Base-by-base conservation (phyloP, 2,329 filamentous ascomycete genomes). In the Pestalotiopsis fici region DNA sequence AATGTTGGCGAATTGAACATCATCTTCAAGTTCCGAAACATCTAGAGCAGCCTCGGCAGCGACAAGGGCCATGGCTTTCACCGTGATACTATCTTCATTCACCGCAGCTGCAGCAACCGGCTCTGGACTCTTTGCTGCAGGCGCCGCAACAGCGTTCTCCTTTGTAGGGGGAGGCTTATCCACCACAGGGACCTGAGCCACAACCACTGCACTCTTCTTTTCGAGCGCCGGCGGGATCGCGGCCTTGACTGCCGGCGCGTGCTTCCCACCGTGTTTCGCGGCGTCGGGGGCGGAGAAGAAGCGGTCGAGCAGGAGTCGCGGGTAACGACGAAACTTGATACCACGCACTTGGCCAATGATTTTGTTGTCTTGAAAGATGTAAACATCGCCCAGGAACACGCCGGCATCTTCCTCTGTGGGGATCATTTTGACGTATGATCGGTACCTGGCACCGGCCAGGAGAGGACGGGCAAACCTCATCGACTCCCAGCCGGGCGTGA, bases 1-100 rank as follows among this genome's bases (percentile, higher is more conserved):
- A 5, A 81, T 69, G 3, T 77, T 71, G 12, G 74, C 74, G 31
- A 83, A 79, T 59, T 70, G 70, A 9, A 74, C 74, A 2, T 78
- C 79, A 57, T 80, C 77, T 0, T 70, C 59, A 35, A 82, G 73
- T 13, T 88, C 86, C 18, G 83, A 80, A 54, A 84, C 77, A 35
- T 86, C 83, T 59, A 89, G 84, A 67, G 83, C 87, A 79, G 88
- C 86, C 73, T 90, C 87, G 66, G 83, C 82, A 3, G 87, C 85
- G 63, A 90, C 82, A 66, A 80, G 71, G 5, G 63, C 39, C 21
- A 80, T 65, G n/a, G 77, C 76, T 65, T 75, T 74, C 55, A 59
- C 65, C 7, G 72, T 66, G 2, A 71, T 70, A 57, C 59, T 70
- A 61, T 70, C 50, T 50, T 66, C 27, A 80, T 73, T 31, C 9